Evolutionary conservation across 2,329 filamentous ascomycete species (phyloP).

Genomic region (Cladophialophora psammophila): DNA sequence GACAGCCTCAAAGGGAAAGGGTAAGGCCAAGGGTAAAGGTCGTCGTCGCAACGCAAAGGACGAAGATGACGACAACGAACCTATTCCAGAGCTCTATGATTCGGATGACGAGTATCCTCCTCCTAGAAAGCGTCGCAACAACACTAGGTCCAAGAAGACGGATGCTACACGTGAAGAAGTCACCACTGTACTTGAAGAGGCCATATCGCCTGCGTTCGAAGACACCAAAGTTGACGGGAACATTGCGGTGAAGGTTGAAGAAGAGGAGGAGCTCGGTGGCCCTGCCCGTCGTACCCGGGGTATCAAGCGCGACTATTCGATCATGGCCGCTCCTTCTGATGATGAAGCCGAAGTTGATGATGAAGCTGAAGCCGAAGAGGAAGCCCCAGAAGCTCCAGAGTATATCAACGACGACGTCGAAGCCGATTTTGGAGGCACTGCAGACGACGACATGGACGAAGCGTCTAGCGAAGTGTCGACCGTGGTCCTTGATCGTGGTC

Average conservation of each 20-base stretch:
- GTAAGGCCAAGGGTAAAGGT: conserved; percentile 16
- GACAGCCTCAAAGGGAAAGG: conserved; percentile 9
- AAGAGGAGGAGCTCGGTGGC: conserved; percentile 50
- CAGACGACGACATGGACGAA: conserved; percentile 10
- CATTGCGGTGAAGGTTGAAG: conserved; percentile 66
- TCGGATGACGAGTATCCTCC: conserved; percentile 24
- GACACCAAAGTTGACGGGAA: conserved; percentile 54
- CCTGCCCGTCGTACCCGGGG: conserved; percentile 34
- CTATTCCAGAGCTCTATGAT: conserved; percentile 29
- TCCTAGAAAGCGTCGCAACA: conserved; percentile 20
- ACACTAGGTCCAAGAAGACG: conserved; percentile 15
- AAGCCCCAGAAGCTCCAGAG: not conserved
- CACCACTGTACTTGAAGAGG: not conserved
- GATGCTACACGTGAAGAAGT: not conserved
- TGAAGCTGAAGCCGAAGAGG: conserved; percentile 11
- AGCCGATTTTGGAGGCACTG: not conserved
- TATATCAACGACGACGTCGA: conserved; percentile 1
- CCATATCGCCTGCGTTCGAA: not conserved
- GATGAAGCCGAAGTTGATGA: conserved; percentile 20
- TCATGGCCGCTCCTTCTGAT: conserved; percentile 13
- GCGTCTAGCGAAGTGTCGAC: not conserved
- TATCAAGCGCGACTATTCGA: conserved; percentile 33
- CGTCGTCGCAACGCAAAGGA: conserved; percentile 19
- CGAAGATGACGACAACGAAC: conserved; percentile 32
- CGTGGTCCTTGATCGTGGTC: not conserved